Evolutionary conservation across 352 stramenopile genomes (phyloP), one percentile per base, ranked within the genome.

Genomic region (Phytophthora megakarya): DNA sequence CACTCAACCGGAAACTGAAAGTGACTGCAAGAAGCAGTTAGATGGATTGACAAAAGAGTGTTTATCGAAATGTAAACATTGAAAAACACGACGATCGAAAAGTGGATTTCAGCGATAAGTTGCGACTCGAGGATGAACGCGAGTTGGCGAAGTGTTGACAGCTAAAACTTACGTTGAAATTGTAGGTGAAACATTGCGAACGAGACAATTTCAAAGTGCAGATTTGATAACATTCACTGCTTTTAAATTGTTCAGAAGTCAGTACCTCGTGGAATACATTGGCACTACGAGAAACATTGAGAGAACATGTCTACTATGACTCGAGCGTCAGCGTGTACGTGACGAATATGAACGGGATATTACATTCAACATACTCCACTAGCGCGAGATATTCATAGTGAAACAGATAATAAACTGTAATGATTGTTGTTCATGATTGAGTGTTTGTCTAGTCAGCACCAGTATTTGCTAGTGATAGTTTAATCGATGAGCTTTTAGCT

Each of bases 291-390:
- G n/a, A n/a, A n/a, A n/a, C n/a, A n/a, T n/a, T n/a, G n/a, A n/a
- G n/a, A n/a, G n/a, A n/a, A n/a, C n/a, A n/a, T n/a, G n/a, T n/a
- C n/a, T 9, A 51, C 19, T 22, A 60, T 59, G 22, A 9, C 33
- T 61, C 60, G 6, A 85, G 40, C 11, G 68, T 42, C 7, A 61
- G 23, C 35, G 69, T 66, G 56, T 76, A 81, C 2, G 51, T 12
- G 4, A 60, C 55, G 58, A 70, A 75, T 1, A 73, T 23, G 15
- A 66, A 49, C 1, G 65, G 65, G 16, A 73, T 50, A 18, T 75
- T 49, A n/a, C 64, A 77, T 51, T 76, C 68, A 26, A 80, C 51
- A 39, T 80, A 80, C 52, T 80, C 72, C 35, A 62, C 42, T 3
- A 80, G 45, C 15, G 59, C 25, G 3, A 76, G 50, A 40, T 60